These are phyloP conservation scores for Starmerella kuoi DNA, from an alignment of 805 yeast species.

Conservation along the genomic window DNA sequence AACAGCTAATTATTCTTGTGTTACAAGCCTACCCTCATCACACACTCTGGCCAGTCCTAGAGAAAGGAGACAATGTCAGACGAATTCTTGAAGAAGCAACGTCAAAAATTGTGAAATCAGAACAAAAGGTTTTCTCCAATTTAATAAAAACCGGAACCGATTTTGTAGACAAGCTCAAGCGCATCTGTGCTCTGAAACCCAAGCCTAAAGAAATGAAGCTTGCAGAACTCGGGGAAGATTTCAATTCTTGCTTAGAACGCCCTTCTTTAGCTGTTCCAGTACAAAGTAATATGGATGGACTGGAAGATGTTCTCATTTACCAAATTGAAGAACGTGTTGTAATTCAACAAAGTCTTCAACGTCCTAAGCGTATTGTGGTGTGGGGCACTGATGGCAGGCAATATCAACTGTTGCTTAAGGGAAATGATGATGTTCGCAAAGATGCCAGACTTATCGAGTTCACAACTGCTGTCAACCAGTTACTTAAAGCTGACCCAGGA, in stretches of 20 bases:
- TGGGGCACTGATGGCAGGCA: conserved; percentile 66
- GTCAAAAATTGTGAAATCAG: not conserved
- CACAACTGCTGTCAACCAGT: conserved; percentile 70
- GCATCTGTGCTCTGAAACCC: conserved; percentile 6
- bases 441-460: conserved; percentile 92
- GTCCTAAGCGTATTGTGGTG: conserved; percentile 66
- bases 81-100: conserved; percentile 9
- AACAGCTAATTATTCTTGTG: conserved; percentile 45
- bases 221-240: conserved; percentile 13
- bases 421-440: conserved; percentile 82
- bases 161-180: conserved; percentile 9
- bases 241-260: conserved; percentile 2
- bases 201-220: conserved; percentile 4
- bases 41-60: conserved; percentile 72
- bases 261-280: conserved; percentile 23
- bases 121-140: not conserved
- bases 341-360: conserved; percentile 70
- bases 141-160: not conserved
- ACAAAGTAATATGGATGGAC: conserved; percentile 20
- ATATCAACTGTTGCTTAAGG: conserved; percentile 70
- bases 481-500: conserved; percentile 53
- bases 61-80: conserved; percentile 24
- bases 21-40: conserved; percentile 62
- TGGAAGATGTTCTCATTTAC: conserved; percentile 33
- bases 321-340: conserved; percentile 56